phyloP scores from a whole-genome alignment of 2,329 filamentous ascomycete species.

The Aspergillus sp. region DNA sequence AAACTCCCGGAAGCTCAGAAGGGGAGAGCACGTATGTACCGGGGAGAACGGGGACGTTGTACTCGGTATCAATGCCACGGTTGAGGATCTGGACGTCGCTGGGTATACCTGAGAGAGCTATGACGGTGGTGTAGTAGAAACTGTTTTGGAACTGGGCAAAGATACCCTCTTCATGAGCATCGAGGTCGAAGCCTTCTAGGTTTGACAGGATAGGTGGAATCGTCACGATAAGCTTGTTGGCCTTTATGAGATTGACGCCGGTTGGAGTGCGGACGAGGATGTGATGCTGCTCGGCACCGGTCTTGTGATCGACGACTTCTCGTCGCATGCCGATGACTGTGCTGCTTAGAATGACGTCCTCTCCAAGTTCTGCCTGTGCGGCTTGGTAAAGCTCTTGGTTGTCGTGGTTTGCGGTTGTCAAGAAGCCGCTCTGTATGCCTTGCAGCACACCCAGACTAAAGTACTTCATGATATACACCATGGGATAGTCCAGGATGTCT shows the following conservation, averaged over 20 bases:
- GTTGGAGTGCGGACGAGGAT: constrained; percentile 28
- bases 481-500: constrained; percentile 20
- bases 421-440: constrained; percentile 29
- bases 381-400: constrained; percentile 43
- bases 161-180: constrained; percentile 28
- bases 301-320: background rate
- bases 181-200: constrained; percentile 33
- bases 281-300: constrained; percentile 20
- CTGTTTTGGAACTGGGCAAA: constrained; percentile 30
- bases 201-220: constrained; percentile 36
- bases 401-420: constrained; percentile 37
- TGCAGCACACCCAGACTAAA: constrained; percentile 31
- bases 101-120: constrained; percentile 28
- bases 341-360: constrained; percentile 38
- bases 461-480: constrained; percentile 25
- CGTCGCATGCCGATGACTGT: constrained; percentile 28
- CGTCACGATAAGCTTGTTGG: constrained; percentile 38
- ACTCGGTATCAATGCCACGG: constrained; percentile 6
- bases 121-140: constrained; percentile 33
- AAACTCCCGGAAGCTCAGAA: too few species aligned
- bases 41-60: constrained; percentile 11
- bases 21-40: constrained; percentile 3
- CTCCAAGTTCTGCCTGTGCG: constrained; percentile 28
- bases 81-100: constrained; percentile 6
- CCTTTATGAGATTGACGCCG: constrained; percentile 30